Conservation (phyloP, 176 grass and related monocot genomes). For the Dactylis glomerata region DNA sequence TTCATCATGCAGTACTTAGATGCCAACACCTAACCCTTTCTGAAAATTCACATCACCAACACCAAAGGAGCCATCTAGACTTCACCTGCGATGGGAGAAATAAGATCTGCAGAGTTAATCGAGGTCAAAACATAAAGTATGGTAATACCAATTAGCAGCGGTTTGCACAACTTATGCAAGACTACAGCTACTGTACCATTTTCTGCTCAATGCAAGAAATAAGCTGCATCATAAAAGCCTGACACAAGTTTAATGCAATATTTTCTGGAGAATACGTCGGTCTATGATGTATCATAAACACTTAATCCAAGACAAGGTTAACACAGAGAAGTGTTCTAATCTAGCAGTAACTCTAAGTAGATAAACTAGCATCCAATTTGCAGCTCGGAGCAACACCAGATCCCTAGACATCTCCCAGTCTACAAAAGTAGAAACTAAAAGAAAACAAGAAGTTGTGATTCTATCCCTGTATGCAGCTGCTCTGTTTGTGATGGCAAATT, state of each 20-base stretch:
- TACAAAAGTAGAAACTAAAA: not conserved
- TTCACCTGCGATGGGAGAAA: not conserved
- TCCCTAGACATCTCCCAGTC: not conserved
- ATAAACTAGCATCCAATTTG: not conserved
- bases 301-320: not conserved
- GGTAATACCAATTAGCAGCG: not conserved
- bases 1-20: constrained; percentile 41
- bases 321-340: not conserved
- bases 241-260: not conserved
- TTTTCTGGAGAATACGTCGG: not conserved
- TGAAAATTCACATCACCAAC: not conserved
- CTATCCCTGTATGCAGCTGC: not conserved
- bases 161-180: not conserved
- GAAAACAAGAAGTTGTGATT: not conserved
- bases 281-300: not conserved
- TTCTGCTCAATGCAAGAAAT: not conserved
- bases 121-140: not conserved
- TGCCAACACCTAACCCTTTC: not conserved
- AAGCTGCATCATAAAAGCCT: not conserved
- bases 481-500: not conserved
- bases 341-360: not conserved
- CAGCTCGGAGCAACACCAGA: not conserved
- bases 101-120: not conserved
- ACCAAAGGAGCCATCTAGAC: not conserved
- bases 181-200: not conserved